phyloP scores from a whole-genome alignment of 805 yeast genomes.

The Saccharomycopsis lassenensis region DNA sequence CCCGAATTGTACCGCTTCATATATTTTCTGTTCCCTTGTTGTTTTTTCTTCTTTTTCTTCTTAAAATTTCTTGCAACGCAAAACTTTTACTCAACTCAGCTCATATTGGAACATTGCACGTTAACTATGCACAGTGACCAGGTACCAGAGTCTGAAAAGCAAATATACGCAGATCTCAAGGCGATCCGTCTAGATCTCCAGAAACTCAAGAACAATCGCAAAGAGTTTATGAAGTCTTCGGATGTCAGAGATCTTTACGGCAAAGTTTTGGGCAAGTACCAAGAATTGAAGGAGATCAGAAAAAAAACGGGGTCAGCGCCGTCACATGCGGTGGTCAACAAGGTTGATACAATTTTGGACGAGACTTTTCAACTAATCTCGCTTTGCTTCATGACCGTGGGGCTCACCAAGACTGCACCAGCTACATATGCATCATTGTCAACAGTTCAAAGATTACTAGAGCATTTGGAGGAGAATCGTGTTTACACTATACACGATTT shows the following conservation, averaged over 20 bases:
- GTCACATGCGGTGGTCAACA: slow-evolving; percentile 22
- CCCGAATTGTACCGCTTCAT: no score
- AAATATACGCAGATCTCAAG: slow-evolving; percentile 30
- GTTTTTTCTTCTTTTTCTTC: no score
- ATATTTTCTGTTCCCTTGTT: no score
- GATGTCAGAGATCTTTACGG: slow-evolving; percentile 55
- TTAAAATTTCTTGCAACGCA: no score
- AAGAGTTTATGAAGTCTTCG: slow-evolving; percentile 53
- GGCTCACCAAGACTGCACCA: slow-evolving; percentile 81
- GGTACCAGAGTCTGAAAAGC: slow-evolving; percentile 26
- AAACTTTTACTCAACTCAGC: no score
- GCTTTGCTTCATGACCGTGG: slow-evolving; percentile 83
- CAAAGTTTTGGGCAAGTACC: slow-evolving; percentile 41
- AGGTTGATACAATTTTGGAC: slow-evolving; percentile 68
- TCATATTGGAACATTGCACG: no score
- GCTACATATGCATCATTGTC: slow-evolving; percentile 86
- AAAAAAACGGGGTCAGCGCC: no score
- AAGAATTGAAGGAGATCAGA: slow-evolving; percentile 43
- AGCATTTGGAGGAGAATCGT: slow-evolving; percentile 70
- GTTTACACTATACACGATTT: slow-evolving; percentile 81
- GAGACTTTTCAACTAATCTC: slow-evolving; percentile 85
- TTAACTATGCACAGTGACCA: slow-evolving; percentile 16
- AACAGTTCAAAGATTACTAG: slow-evolving; percentile 75
- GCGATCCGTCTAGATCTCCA: slow-evolving; percentile 34
- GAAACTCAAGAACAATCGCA: slow-evolving; percentile 49